Evolutionary conservation across 2,329 filamentous ascomycete genomes (phyloP), one percentile per base, ranked within the genome.

Genomic region (Pseudogymnoascus sp.): DNA sequence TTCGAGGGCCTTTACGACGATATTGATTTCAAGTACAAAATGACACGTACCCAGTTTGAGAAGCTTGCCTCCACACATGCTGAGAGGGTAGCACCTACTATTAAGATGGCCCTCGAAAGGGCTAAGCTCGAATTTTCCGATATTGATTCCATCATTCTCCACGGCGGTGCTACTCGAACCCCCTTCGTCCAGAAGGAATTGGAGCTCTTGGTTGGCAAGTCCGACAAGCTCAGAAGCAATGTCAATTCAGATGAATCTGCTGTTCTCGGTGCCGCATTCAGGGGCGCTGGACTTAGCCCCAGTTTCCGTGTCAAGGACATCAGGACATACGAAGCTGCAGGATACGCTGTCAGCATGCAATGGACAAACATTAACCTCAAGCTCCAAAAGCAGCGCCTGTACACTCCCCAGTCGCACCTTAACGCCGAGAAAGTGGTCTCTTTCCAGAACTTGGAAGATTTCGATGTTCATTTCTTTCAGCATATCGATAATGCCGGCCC

Each of bases 291-390:
- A 68, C 82, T 99, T 63, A 97, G 91, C 76, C 92, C 93, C 41
- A 93, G 90, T 73, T 99, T 99, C 85, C 88, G 92, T 65, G 94
- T 99, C 72, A 99, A 97, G 81, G 94, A 97, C 72, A 99, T 99
- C 67, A 84, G 90, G 63, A 85, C 90, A 60, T 82, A 80, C n/a
- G 94, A 99, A 69, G 85, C 83, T 21, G 84, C 90, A 42, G 81
- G 81, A 44, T 97, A 94, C 73, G 79, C 86, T 2, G 83, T 89
- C 29, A 86, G 86, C 62, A 83, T 96, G 69, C 89, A 88, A 74
- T 96, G 91, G 84, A 84, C 79, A 38, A 80, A 79, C 64, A 80
- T 84, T 63, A 85, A 89, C 65, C 82, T 84, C 41, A 90, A 93
- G 77, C 79, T 84, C 60, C 84, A 87, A 70, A 85, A 87, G 69